Evolutionary conservation across 192 early-diverging fungal species (phyloP).

Genomic region (Entrophospora sp.): DNA sequence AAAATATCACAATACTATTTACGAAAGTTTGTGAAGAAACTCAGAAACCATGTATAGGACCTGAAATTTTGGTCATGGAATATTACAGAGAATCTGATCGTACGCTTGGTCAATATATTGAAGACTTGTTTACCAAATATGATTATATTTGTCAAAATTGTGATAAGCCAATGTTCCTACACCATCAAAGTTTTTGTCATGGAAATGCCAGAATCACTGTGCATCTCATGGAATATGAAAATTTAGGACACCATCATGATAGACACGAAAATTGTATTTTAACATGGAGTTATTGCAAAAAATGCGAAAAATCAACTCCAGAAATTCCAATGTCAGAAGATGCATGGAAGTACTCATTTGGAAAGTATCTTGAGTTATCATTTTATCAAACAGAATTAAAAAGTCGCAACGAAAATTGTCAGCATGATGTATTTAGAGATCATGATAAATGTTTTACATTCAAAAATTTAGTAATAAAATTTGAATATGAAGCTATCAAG

Average conservation of each 20-base stretch:
- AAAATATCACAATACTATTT: conserved; percentile 67
- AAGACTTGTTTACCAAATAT: conserved; percentile 69
- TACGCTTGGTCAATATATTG: conserved; percentile 81
- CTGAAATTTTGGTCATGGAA: conserved; percentile 70
- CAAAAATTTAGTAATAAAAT: conserved; percentile 65
- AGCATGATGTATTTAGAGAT: conserved; percentile 73
- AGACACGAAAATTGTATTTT: too few relatives aligned
- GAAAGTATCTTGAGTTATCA: conserved; percentile 89
- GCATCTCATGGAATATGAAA: too few relatives aligned
- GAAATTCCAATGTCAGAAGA: conserved; percentile 73
- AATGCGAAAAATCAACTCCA: conserved; percentile 64
- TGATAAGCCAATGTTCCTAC: conserved; percentile 66
- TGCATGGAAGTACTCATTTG: conserved; percentile 93
- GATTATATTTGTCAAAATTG: conserved; percentile 64
- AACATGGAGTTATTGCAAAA: conserved; percentile 85
- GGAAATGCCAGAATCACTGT: conserved; percentile 71
- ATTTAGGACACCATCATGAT: too few relatives aligned
- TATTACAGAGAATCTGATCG: conserved; percentile 80
- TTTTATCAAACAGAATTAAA: conserved; percentile 69
- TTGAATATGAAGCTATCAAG: conserved; percentile 67
- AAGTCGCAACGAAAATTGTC: conserved; percentile 64
- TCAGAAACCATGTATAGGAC: conserved; percentile 56
- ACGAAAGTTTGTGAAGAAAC: conserved; percentile 56
- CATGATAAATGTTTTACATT: conserved; percentile 81
- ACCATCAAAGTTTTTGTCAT: conserved; percentile 84